Conservation (phyloP, 2,329 filamentous ascomycete genomes). For the Fusarium musae region DNA sequence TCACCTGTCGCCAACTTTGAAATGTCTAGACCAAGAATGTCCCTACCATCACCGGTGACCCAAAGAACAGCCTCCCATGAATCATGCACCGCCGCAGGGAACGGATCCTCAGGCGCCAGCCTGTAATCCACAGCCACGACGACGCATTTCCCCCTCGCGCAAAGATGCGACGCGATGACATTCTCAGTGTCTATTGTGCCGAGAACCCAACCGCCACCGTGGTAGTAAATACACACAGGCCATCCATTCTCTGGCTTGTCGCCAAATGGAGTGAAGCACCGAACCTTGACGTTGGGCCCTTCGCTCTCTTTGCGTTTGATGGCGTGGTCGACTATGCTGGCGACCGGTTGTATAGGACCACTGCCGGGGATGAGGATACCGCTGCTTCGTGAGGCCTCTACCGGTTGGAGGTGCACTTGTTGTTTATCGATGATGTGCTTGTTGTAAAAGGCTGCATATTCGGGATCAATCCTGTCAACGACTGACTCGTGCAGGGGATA, state of each 20-base stretch:
- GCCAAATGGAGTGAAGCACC: conserved; percentile 2
- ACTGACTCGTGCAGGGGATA: conserved; percentile 6
- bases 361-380: neutral
- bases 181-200: conserved; percentile 18
- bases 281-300: neutral
- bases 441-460: conserved; percentile 11
- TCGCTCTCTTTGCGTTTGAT: conserved; percentile 11
- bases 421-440: conserved; percentile 23
- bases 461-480: neutral
- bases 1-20: neutral
- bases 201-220: conserved; percentile 19
- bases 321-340: neutral
- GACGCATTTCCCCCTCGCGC: neutral
- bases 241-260: neutral
- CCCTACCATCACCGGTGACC: neutral
- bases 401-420: conserved; percentile 13
- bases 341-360: neutral
- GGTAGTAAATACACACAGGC: conserved; percentile 17
- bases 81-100: conserved; percentile 11
- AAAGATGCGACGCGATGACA: conserved; percentile 12
- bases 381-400: neutral
- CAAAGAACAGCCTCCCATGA: conserved; percentile 20
- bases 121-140: conserved; percentile 18
- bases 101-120: neutral
- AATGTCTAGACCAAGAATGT: fast-evolving